Evolutionary conservation across 306 rosid species (phyloP).

Genomic region (Cyamopsis tetragonoloba): DNA sequence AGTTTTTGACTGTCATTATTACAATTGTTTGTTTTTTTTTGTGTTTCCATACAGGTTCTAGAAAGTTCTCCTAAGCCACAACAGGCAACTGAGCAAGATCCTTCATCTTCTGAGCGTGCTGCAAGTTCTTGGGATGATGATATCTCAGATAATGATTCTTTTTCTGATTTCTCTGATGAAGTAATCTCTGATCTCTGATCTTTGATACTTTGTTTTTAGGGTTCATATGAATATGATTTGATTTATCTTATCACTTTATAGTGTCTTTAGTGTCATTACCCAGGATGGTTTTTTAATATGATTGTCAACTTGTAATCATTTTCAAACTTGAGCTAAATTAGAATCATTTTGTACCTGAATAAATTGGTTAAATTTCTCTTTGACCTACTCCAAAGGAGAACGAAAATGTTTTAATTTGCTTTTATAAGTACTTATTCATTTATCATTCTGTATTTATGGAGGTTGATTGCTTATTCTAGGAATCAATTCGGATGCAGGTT

Average conservation of each 20-base stretch:
- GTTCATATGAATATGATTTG: constrained; percentile 1
- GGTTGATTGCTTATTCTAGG: neutral
- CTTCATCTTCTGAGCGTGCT: constrained; percentile 48
- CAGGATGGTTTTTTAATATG: constrained; percentile 12
- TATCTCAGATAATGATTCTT: constrained; percentile 54
- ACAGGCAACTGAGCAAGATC: constrained; percentile 48
- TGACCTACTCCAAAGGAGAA: neutral
- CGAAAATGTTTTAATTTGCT: neutral
- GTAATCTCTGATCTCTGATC: constrained; percentile 32
- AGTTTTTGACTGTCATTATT: neutral
- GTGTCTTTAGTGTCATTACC: constrained; percentile 2
- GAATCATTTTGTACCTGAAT: neutral
- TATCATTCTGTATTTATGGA: no score
- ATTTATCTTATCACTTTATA: constrained; percentile 3
- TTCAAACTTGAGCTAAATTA: constrained; percentile 3
- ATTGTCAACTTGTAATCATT: neutral
- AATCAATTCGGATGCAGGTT: neutral
- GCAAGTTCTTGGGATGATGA: constrained; percentile 56
- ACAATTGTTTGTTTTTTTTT: neutral
- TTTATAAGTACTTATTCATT: neutral
- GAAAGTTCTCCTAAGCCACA: constrained; percentile 53
- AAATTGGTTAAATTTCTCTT: neutral
- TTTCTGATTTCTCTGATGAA: constrained; percentile 59
- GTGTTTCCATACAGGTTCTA: constrained; percentile 46
- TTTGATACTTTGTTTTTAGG: constrained; percentile 6